Percentiles rank a stretch among this genome's conserved stretches.
Conservation (phyloP, 2,329 filamentous ascomycete species). For the Elsinoe necatrix region DNA sequence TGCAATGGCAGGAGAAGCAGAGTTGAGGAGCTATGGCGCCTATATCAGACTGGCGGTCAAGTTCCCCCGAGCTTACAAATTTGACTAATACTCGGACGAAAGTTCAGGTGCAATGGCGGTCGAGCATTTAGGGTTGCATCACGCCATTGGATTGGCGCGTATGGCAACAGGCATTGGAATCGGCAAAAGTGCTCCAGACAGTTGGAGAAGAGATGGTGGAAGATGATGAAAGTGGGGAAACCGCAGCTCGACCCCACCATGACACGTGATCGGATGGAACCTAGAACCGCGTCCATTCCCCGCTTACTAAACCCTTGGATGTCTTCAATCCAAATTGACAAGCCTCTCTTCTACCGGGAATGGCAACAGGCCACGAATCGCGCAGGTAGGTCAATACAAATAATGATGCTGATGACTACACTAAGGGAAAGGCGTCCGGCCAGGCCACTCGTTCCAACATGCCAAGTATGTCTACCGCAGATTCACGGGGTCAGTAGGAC, state of each 20-base stretch:
- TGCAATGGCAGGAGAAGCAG: background rate
- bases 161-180: background rate
- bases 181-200: background rate
- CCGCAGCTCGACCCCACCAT: conserved; percentile 8
- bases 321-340: too few species aligned
- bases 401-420: too few species aligned
- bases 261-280: background rate
- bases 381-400: too few species aligned
- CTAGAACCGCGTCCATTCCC: background rate
- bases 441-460: too few species aligned
- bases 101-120: background rate
- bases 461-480: too few species aligned
- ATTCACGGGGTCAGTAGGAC: too few species aligned
- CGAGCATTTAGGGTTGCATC: conserved; percentile 1
- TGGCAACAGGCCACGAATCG: too few species aligned
- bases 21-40: background rate
- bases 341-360: too few species aligned
- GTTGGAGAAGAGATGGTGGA: conserved; percentile 9
- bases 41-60: conserved; percentile 8
- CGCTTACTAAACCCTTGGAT: background rate
- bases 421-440: too few species aligned
- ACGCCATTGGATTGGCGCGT: background rate
- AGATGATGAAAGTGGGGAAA: conserved; percentile 6
- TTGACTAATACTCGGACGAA: background rate
- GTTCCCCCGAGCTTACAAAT: conserved; percentile 12